phyloP scores from a whole-genome alignment of 2,329 filamentous ascomycete genomes.

The Fusarium sp. region DNA sequence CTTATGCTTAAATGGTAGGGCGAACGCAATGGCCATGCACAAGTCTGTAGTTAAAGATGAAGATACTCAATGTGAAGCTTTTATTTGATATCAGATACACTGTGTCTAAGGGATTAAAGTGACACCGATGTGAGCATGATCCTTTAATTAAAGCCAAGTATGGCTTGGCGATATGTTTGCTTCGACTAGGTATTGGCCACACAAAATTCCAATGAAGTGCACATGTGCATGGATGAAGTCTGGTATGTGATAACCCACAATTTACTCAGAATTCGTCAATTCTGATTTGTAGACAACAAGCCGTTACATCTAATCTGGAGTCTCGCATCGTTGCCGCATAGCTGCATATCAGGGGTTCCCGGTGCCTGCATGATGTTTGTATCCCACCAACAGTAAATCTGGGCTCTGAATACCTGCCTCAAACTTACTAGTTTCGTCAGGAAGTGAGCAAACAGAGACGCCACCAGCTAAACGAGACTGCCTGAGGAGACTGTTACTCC shows the following conservation, averaged over 20 bases:
- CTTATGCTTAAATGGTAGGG: not conserved
- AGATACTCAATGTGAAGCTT: too few relatives aligned
- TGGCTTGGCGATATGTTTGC: too few relatives aligned
- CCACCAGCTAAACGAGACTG: not conserved
- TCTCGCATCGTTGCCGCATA: not conserved
- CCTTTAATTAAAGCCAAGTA: not conserved
- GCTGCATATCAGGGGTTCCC: not conserved
- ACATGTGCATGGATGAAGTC: not conserved
- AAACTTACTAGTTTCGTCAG: not conserved
- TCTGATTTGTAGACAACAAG: not conserved
- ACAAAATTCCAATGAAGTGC: not conserved
- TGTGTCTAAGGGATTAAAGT: too few relatives aligned
- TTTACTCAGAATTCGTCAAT: not conserved
- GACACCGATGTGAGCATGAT: too few relatives aligned
- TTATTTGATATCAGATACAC: too few relatives aligned
- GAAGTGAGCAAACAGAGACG: not conserved
- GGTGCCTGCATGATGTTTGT: not conserved
- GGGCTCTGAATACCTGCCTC: not conserved
- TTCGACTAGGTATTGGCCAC: not conserved
- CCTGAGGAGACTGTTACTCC: not conserved
- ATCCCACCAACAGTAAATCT: not conserved
- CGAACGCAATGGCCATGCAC: not conserved
- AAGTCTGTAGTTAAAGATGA: too few relatives aligned
- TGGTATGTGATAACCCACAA: not conserved
- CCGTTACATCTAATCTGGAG: not conserved